These are phyloP conservation scores for Pneumocystis sp. DNA, from an alignment of 1,139 yeast genomes.

Conservation along the genomic window DNA sequence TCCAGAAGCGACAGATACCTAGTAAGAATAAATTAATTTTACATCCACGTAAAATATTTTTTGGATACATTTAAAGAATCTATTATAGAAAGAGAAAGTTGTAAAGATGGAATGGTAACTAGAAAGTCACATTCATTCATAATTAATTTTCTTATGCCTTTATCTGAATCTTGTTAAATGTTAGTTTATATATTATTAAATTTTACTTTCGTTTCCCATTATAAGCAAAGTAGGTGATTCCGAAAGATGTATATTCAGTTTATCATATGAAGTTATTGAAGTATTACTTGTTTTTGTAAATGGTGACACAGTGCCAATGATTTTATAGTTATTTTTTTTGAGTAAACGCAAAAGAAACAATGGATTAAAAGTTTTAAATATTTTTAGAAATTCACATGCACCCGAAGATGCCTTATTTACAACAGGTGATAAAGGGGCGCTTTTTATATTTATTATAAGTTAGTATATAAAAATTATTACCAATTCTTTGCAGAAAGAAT, in stretches of 20 bases:
- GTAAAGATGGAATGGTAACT: background rate
- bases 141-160: background rate
- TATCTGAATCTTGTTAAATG: background rate
- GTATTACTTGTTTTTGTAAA: background rate
- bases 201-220: background rate
- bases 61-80: background rate
- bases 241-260: background rate
- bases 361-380: constrained; percentile 45
- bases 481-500: constrained; percentile 49
- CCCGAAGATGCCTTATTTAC: constrained; percentile 78
- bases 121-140: background rate
- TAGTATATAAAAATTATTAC: background rate
- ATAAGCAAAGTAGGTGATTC: background rate
- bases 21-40: background rate
- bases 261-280: background rate
- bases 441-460: constrained; percentile 16
- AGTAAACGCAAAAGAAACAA: constrained; percentile 46
- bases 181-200: background rate
- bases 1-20: background rate
- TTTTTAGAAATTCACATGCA: constrained; percentile 60
- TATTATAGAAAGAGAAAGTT: background rate
- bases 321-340: constrained; percentile 49
- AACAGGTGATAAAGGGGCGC: constrained; percentile 61
- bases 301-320: constrained; percentile 46
- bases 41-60: background rate